These are phyloP conservation scores for Vigna nakashimae DNA, from an alignment of 306 rosid genomes.

Conservation along the genomic window DNA sequence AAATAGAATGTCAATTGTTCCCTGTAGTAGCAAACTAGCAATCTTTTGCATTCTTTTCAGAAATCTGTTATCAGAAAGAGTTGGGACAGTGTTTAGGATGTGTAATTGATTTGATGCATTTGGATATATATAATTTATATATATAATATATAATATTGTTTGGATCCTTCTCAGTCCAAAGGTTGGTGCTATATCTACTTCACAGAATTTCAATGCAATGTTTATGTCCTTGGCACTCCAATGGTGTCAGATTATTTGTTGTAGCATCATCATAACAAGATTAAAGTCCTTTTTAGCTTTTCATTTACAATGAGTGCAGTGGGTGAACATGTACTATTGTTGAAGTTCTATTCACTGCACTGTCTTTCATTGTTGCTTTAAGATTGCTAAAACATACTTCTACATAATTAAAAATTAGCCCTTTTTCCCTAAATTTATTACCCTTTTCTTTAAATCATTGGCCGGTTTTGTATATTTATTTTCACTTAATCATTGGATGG, in stretches of 20 bases:
- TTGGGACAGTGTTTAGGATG: slow-evolving; percentile 43
- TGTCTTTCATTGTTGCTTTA: background rate
- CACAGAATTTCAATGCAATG: slow-evolving; percentile 1
- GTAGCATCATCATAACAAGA: background rate
- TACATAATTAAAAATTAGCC: background rate
- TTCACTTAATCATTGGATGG: too few species aligned
- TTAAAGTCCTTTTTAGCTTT: background rate
- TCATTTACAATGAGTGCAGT: background rate
- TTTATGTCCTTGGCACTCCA: slow-evolving; percentile 23
- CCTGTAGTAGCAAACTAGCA: slow-evolving; percentile 43
- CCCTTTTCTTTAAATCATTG: too few species aligned
- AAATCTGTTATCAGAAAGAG: slow-evolving; percentile 38
- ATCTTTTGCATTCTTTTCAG: slow-evolving; percentile 49
- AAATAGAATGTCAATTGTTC: slow-evolving; percentile 43
- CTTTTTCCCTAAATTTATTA: background rate
- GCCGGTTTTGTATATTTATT: too few species aligned
- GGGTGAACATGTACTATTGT: background rate
- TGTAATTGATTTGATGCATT: slow-evolving; percentile 50
- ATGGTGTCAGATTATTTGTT: background rate
- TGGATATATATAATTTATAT: slow-evolving; percentile 36
- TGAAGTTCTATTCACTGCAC: background rate
- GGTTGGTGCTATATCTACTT: background rate
- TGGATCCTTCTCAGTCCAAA: slow-evolving; percentile 39
- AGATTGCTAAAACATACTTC: background rate
- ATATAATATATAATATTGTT: slow-evolving; percentile 19